Evolutionary conservation across 495 filamentous ascomycete genomes (phyloP).

Genomic region (Podospora conica): DNA sequence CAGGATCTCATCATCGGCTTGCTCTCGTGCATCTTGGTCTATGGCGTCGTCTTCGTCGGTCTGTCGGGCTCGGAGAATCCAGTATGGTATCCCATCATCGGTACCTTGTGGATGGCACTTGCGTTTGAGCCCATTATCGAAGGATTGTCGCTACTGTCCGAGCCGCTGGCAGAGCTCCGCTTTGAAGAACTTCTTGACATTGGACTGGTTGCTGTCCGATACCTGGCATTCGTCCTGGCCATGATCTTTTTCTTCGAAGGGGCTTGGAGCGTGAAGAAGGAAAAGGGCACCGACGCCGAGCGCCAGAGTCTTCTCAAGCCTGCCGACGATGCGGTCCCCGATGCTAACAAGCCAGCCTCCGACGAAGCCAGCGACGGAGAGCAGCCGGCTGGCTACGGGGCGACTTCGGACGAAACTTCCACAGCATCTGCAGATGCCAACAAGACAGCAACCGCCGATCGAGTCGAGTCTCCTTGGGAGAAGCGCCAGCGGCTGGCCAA

Average conservation of each 20-base stretch:
- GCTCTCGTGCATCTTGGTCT: constrained; percentile 50
- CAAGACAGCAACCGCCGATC: constrained; percentile 29
- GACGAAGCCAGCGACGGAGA: constrained; percentile 17
- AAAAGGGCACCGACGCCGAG: constrained; percentile 42
- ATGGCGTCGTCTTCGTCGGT: constrained; percentile 47
- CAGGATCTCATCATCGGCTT: constrained; percentile 46
- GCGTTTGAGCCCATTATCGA: constrained; percentile 44
- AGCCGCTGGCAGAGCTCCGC: constrained; percentile 1
- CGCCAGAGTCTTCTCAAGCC: constrained; percentile 44
- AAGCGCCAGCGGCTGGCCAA: constrained; percentile 43
- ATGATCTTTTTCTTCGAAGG: constrained; percentile 31
- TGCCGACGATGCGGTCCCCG: constrained; percentile 4
- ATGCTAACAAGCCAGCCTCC: constrained; percentile 15
- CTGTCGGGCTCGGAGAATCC: constrained; percentile 42
- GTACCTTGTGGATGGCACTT: constrained; percentile 49
- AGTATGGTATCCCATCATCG: constrained; percentile 58
- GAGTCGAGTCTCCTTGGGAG: constrained; percentile 43
- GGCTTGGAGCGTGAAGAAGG: constrained; percentile 21
- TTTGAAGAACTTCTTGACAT: constrained; percentile 32
- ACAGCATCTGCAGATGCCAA: constrained; percentile 27
- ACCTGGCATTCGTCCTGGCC: constrained; percentile 25
- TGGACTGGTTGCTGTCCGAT: constrained; percentile 28
- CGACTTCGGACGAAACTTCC: constrained; percentile 33
- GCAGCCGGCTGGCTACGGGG: constrained; percentile 40
- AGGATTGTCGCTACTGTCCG: constrained; percentile 28